Conservation (phyloP, 371 early-diverging fungal species). For the Nematocida sp. region DNA sequence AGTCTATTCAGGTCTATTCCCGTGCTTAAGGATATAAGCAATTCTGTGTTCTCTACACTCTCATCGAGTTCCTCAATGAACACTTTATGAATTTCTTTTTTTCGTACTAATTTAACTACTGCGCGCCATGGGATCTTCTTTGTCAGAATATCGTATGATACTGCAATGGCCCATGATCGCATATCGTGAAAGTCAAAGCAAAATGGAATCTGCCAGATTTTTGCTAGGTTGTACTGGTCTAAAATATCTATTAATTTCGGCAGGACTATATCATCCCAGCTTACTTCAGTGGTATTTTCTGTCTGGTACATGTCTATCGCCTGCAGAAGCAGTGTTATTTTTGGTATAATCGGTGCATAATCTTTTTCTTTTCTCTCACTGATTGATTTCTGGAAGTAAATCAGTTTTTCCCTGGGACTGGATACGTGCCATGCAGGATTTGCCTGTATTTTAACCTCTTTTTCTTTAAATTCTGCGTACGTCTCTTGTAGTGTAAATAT, state of each 20-base stretch:
- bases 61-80: not conserved
- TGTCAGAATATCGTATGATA: not conserved
- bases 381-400: slow-evolving; percentile 6
- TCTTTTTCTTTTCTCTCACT: not conserved
- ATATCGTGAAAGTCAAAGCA: slow-evolving; percentile 23
- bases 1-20: not conserved
- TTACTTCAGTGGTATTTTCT: not conserved
- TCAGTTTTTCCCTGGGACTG: not conserved
- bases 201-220: slow-evolving; percentile 11
- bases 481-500: slow-evolving; percentile 19
- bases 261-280: not conserved
- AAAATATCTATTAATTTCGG: slow-evolving; percentile 11
- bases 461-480: not conserved
- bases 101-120: not conserved
- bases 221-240: slow-evolving; percentile 2
- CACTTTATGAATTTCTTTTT: not conserved
- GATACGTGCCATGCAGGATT: slow-evolving; percentile 25
- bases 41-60: not conserved
- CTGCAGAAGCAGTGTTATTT: not conserved
- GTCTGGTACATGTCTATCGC: not conserved
- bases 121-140: slow-evolving; percentile 9
- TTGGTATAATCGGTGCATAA: slow-evolving; percentile 1
- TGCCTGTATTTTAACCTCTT: not conserved
- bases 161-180: slow-evolving; percentile 5
- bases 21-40: slow-evolving; percentile 3